Evolutionary conservation across 1,139 yeast species (phyloP).

Genomic region (Pichia sp.): DNA sequence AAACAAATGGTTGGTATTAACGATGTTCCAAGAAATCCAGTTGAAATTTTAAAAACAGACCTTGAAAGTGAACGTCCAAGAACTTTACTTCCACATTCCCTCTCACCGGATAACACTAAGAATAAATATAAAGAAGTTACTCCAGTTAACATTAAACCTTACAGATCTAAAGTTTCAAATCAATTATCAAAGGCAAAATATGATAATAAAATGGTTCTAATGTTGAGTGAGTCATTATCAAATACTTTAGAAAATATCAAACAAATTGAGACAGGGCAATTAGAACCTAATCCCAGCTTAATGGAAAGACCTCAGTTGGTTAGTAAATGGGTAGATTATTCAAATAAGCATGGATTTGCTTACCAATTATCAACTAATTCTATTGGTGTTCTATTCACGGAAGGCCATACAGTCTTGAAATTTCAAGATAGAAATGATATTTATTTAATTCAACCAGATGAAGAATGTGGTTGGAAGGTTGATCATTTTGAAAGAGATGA

Average conservation of each 20-base stretch:
- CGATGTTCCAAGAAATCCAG: slow-evolving; percentile 47
- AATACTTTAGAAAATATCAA: slow-evolving; percentile 28
- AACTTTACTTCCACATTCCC: slow-evolving; percentile 74
- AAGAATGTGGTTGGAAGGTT: slow-evolving; percentile 67
- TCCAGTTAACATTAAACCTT: slow-evolving; percentile 24
- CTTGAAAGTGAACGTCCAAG: slow-evolving; percentile 64
- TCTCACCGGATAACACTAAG: slow-evolving; percentile 89
- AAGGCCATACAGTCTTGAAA: slow-evolving; percentile 72
- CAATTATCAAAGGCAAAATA: slow-evolving; percentile 26
- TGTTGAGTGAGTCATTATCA: slow-evolving; percentile 24
- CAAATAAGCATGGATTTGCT: slow-evolving; percentile 92
- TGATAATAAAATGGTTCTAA: slow-evolving; percentile 23
- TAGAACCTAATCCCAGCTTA: slow-evolving; percentile 15
- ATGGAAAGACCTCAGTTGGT: slow-evolving; percentile 66
- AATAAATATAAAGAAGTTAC: slow-evolving; percentile 76
- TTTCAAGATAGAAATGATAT: slow-evolving; percentile 58
- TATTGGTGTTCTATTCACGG: slow-evolving; percentile 87
- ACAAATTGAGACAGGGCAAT: slow-evolving; percentile 32
- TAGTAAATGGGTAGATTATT: slow-evolving; percentile 97
- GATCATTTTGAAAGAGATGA: slow-evolving; percentile 48
- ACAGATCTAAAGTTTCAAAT: slow-evolving; percentile 24
- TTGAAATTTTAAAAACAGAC: slow-evolving; percentile 65
- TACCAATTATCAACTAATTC: slow-evolving; percentile 87
- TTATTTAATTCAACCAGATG: slow-evolving; percentile 55
- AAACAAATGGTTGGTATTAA: slow-evolving; percentile 62